These are phyloP conservation scores for Rugosomyces carneus DNA, from an alignment of 1,284 basidiomycete species.

Conservation along the genomic window DNA sequence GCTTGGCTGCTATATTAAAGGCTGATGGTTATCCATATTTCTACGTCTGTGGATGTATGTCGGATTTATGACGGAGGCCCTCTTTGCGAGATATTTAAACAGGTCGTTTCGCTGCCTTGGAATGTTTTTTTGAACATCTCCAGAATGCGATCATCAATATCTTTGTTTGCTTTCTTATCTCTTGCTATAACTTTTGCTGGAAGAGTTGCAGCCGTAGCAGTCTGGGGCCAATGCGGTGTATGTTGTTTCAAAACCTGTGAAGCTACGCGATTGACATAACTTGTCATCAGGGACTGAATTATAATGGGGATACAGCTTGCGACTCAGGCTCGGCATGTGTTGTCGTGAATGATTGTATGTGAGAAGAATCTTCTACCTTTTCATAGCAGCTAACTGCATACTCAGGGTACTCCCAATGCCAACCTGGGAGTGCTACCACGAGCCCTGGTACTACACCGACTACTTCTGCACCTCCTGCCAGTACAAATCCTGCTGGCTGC, in stretches of 20 bases:
- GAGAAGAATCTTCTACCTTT: too few species aligned
- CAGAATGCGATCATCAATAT: slow-evolving; percentile 25
- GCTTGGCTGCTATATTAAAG: neutral
- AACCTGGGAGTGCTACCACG: slow-evolving; percentile 18
- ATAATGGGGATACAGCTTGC: slow-evolving; percentile 31
- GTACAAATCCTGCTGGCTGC: slow-evolving; percentile 25
- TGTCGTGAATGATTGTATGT: slow-evolving; percentile 29
- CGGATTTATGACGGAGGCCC: slow-evolving; percentile 17
- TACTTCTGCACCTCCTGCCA: slow-evolving; percentile 16
- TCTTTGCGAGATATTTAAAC: slow-evolving; percentile 13
- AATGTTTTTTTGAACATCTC: neutral
- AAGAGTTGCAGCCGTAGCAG: slow-evolving; percentile 26
- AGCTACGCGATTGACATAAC: neutral
- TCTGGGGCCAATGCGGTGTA: slow-evolving; percentile 39
- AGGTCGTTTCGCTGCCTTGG: neutral
- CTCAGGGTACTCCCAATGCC: slow-evolving; percentile 36
- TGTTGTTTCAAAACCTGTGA: slow-evolving; percentile 7
- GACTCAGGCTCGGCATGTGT: slow-evolving; percentile 30
- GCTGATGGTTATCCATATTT: slow-evolving; percentile 9
- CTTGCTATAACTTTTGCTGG: slow-evolving; percentile 24
- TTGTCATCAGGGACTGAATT: slow-evolving; percentile 25
- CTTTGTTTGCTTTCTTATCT: slow-evolving; percentile 28
- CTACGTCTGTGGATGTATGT: slow-evolving; percentile 14
- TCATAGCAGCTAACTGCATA: neutral
- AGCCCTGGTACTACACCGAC: slow-evolving; percentile 7